These are phyloP conservation scores for Colletotrichum salicis DNA, from an alignment of 2,329 filamentous ascomycete species.

Conservation along the genomic window DNA sequence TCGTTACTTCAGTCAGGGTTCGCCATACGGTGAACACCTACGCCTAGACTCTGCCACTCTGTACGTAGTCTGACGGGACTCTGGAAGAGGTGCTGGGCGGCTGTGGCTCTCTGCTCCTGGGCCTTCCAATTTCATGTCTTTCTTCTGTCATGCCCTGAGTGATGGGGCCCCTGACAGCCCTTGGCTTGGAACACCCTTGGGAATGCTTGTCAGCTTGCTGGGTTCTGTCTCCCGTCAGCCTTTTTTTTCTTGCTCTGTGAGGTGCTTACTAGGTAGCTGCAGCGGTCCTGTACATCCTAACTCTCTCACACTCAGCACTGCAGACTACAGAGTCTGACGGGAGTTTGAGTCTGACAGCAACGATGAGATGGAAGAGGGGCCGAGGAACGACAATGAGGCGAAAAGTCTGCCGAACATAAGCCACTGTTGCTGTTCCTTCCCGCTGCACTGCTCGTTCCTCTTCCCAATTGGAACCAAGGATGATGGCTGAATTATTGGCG, in stretches of 20 bases:
- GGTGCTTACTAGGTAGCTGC: slow-evolving; percentile 19
- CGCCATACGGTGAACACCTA: too few species aligned
- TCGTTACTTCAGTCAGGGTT: slow-evolving; percentile 20
- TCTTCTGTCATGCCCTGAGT: neutral
- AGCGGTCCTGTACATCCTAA: neutral
- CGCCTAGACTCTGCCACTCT: neutral
- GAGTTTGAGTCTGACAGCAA: slow-evolving; percentile 2
- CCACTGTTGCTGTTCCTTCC: slow-evolving; percentile 11
- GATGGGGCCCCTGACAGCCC: neutral
- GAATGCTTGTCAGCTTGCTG: slow-evolving; percentile 18
- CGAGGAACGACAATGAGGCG: neutral
- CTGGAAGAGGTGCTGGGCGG: neutral
- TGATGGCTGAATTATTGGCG: slow-evolving; percentile 20
- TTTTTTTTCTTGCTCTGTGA: neutral
- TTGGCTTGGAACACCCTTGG: neutral
- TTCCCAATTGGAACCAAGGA: slow-evolving; percentile 20
- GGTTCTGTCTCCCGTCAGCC: slow-evolving; percentile 26
- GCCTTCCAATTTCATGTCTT: slow-evolving; percentile 6
- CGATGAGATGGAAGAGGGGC: slow-evolving; percentile 3
- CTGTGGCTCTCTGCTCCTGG: neutral
- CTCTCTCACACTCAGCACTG: neutral
- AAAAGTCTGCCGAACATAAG: slow-evolving; percentile 6
- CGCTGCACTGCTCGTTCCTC: neutral
- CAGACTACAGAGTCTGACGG: neutral
- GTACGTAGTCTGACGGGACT: neutral